Evolutionary conservation across 768 basidiomycete species (phyloP).

Genomic region (Rhodotorula babjevae): DNA sequence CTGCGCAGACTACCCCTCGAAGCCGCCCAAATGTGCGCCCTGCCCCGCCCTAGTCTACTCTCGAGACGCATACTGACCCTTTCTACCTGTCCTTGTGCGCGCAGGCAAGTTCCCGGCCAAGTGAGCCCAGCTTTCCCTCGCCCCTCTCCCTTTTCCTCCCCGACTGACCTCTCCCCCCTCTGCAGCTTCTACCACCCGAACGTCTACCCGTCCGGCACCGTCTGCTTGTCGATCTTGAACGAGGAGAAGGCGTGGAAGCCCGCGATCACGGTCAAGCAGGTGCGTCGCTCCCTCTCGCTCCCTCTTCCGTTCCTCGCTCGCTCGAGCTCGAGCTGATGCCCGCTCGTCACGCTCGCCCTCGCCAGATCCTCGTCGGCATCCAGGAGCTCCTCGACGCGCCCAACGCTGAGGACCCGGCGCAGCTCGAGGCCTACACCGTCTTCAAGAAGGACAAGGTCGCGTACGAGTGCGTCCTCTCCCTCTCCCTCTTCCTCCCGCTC

Average conservation of each 20-base stretch:
- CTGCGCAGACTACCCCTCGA: slow-evolving; percentile 78
- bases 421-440: slow-evolving; percentile 97
- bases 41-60: not conserved
- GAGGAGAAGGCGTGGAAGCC: slow-evolving; percentile 99
- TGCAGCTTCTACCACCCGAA: slow-evolving; percentile 9
- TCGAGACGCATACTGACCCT: not conserved
- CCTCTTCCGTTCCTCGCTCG: no score
- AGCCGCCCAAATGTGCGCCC: slow-evolving; percentile 71
- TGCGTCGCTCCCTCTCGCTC: slow-evolving; percentile 44
- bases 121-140: not conserved
- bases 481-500: slow-evolving; percentile 40
- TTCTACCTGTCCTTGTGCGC: no score
- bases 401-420: slow-evolving; percentile 94
- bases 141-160: not conserved
- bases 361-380: slow-evolving; percentile 85
- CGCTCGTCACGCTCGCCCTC: no score
- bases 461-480: slow-evolving; percentile 63
- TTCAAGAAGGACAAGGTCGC: slow-evolving; percentile 94
- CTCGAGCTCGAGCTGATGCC: no score
- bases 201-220: slow-evolving; percentile 91
- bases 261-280: slow-evolving; percentile 98
- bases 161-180: not conserved
- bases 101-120: slow-evolving; percentile 48
- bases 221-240: slow-evolving; percentile 93
- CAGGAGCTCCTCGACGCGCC: slow-evolving; percentile 94